A percentile compares a stretch with the other conserved stretches of the same genome.
Evolutionary conservation across 148 eudicot species (phyloP).

Genomic region (Rhododendron henanense): DNA sequence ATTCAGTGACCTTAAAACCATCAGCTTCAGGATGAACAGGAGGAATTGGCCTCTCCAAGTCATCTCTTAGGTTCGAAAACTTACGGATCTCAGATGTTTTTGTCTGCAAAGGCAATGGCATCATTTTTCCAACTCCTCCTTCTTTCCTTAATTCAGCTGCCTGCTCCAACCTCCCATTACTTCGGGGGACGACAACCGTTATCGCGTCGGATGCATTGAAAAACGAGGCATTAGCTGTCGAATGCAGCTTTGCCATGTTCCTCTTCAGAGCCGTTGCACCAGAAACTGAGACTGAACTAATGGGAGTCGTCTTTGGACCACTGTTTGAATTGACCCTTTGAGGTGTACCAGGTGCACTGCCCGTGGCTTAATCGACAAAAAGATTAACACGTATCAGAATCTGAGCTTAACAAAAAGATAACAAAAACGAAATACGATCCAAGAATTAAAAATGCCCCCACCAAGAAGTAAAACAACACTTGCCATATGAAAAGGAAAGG

Average conservation of each 20-base stretch:
- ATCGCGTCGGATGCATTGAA: conserved; percentile 54
- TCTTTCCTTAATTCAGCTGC: conserved; percentile 68
- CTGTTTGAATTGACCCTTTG: conserved; percentile 53
- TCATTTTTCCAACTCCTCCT: conserved; percentile 54
- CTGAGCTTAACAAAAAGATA: not conserved
- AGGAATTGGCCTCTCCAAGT: conserved; percentile 44
- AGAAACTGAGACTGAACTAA: conserved; percentile 35
- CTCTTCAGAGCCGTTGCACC: conserved; percentile 49
- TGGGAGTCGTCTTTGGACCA: conserved; percentile 44
- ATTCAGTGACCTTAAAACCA: conserved; percentile 33
- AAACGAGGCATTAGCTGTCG: conserved; percentile 39
- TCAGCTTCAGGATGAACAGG: conserved; percentile 41
- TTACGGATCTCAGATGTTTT: conserved; percentile 52
- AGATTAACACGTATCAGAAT: conserved; percentile 14
- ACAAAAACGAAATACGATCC: not conserved
- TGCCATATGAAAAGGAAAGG: not conserved
- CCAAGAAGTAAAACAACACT: not conserved
- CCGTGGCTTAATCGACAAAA: conserved; percentile 47
- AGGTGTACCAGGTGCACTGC: conserved; percentile 66
- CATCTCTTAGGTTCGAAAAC: conserved; percentile 48
- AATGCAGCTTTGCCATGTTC: conserved; percentile 49
- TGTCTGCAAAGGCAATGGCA: conserved; percentile 48
- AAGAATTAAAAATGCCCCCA: not conserved
- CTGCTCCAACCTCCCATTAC: conserved; percentile 60
- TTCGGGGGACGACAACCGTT: conserved; percentile 79